Percentiles rank a stretch among this genome's conserved stretches.
Conservation (phyloP, 2,329 filamentous ascomycete genomes). For the Colletotrichum sidae region DNA sequence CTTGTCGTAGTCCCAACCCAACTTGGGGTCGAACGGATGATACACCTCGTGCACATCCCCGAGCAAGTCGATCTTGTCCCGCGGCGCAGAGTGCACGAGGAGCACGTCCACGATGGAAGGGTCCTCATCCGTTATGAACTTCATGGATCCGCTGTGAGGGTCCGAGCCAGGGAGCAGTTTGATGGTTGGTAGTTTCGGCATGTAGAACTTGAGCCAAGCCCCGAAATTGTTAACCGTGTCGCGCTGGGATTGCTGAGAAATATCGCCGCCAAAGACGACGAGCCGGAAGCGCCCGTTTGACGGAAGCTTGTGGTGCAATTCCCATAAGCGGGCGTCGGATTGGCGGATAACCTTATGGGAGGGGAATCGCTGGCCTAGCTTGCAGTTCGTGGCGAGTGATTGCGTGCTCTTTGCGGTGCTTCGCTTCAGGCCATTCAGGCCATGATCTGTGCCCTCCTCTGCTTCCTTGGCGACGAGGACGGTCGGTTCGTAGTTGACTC, state of each 20-base stretch:
- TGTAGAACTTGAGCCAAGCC: slow-evolving; percentile 46
- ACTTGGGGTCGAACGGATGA: slow-evolving; percentile 35
- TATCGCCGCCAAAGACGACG: slow-evolving; percentile 71
- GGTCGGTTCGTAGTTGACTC: slow-evolving; percentile 69
- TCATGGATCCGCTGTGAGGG: slow-evolving; percentile 24
- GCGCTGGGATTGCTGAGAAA: slow-evolving; percentile 57
- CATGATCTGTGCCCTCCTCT: slow-evolving; percentile 47
- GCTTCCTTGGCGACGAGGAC: slow-evolving; percentile 66
- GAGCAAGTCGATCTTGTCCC: slow-evolving; percentile 63
- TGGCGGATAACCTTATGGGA: slow-evolving; percentile 71
- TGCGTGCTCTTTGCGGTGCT: slow-evolving; percentile 48
- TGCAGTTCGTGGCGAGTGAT: slow-evolving; percentile 56
- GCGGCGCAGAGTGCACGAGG: slow-evolving; percentile 67
- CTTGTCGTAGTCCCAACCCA: slow-evolving; percentile 68
- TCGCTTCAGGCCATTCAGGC: slow-evolving; percentile 60
- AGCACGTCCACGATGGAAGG: slow-evolving; percentile 61
- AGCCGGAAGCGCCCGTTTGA: slow-evolving; percentile 69
- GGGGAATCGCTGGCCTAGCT: slow-evolving; percentile 69
- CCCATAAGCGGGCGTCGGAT: slow-evolving; percentile 64
- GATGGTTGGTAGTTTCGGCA: slow-evolving; percentile 28
- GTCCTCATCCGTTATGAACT: slow-evolving; percentile 44
- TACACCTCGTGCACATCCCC: slow-evolving; percentile 55
- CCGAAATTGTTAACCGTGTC: slow-evolving; percentile 61
- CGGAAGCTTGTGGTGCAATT: slow-evolving; percentile 68
- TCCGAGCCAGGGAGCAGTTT: slow-evolving; percentile 24